Conservation (phyloP, 805 yeast species). For the Lipomyces kockii region DNA sequence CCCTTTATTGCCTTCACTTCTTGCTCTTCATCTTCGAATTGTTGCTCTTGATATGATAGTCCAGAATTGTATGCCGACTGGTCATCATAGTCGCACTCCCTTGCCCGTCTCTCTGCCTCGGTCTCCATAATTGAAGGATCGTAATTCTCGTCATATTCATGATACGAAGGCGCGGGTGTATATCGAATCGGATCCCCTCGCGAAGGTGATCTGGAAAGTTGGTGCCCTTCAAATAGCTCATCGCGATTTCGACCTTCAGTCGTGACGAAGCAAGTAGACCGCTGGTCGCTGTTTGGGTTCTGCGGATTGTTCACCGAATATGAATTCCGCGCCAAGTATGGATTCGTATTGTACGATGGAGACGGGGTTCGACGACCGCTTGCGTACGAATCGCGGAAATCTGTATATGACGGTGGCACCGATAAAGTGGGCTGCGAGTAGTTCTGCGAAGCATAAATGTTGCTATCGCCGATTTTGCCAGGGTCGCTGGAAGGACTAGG, state of each 20-base stretch:
- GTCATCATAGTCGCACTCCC: background rate
- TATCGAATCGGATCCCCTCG: background rate
- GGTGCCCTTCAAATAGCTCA: background rate
- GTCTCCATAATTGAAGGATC: slow-evolving; percentile 33
- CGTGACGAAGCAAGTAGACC: background rate
- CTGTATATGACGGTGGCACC: background rate
- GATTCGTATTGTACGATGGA: background rate
- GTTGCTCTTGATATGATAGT: background rate
- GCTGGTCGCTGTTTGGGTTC: background rate
- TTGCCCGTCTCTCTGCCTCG: slow-evolving; percentile 14
- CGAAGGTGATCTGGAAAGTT: background rate
- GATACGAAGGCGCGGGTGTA: background rate
- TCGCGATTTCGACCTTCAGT: background rate
- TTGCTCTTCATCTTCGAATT: slow-evolving; percentile 14
- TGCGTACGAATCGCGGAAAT: background rate
- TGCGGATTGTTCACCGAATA: background rate
- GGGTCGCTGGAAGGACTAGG: background rate
- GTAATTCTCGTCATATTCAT: slow-evolving; percentile 8
- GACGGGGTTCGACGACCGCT: background rate
- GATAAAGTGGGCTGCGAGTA: background rate
- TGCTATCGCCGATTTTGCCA: background rate
- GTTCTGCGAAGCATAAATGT: background rate
- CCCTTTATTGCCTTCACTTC: background rate
- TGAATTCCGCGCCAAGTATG: background rate
- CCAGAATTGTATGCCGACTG: background rate